Evolutionary conservation across 768 basidiomycete species (phyloP), one percentile per base, ranked within the genome.

Genomic region (Collybia nuda): DNA sequence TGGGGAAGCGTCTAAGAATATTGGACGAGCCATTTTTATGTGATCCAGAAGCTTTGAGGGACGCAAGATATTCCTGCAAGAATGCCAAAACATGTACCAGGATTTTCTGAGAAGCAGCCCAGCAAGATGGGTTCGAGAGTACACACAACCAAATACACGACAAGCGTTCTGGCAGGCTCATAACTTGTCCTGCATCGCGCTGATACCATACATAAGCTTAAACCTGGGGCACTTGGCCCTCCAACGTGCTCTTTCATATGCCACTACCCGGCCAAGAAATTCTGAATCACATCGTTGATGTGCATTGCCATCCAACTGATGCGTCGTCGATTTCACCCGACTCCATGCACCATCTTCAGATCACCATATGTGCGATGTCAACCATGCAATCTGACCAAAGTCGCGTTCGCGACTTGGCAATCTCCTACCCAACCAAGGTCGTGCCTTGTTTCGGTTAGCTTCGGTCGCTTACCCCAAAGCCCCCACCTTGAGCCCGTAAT

Each of bases 261-360:
- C 9, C 32, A 11, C 50, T 68, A 43, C 69, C 72, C n/a, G 52
- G 59, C 44, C 23, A 61, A 40, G 58, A 63, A 43, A 77, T 93
- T 40, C 71, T 90, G 17, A 70, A 67, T 18, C 90, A 90, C 58
- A 71, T 98, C 50, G 77, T 85, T 47, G 95, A 97, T 62, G 90
- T 86, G 0, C 95, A 98, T 57, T 95, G 91, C 67, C 95, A 98
- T 69, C 93, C 95, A 2, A 93, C 90, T 3, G 94, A 96, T 66
- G 79, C 86, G 8, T 67, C 65, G 1, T 59, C 60, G 1, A 76
- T 85, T 35, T 58, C 70, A 6, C 46, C 67, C 3, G 67, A 72
- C 19, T 75, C 77, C 4, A 82, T 90, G 68, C 71, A 80, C 21
- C 59, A 67, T 9, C 78, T 89, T 3, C 64, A 71, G 2, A 84